Evolutionary conservation across 192 early-diverging fungal genomes (phyloP).

Genomic region (Rhizophagus clarus): DNA sequence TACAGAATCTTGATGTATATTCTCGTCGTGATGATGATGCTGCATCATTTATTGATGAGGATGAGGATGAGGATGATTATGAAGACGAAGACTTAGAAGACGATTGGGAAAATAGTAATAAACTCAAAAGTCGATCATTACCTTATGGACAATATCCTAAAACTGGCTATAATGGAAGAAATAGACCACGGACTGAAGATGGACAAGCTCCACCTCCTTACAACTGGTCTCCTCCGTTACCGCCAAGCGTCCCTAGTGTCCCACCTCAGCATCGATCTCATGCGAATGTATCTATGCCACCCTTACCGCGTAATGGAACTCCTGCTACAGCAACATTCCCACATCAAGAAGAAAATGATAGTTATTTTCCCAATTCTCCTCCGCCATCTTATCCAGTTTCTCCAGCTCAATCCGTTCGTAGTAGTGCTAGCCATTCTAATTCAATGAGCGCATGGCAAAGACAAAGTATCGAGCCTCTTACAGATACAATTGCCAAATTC

Average conservation of each 20-base stretch:
- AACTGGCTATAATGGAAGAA: constrained; percentile 37
- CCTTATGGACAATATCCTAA: constrained; percentile 40
- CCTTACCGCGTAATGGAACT: constrained; percentile 34
- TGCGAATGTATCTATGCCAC: constrained; percentile 42
- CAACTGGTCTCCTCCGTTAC: constrained; percentile 35
- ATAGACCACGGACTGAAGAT: constrained; percentile 44
- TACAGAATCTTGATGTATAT: constrained; percentile 23
- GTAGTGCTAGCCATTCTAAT: constrained; percentile 34
- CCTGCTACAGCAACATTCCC: constrained; percentile 1
- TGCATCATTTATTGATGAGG: constrained; percentile 42
- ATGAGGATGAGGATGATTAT: constrained; percentile 46
- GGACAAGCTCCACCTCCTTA: constrained; percentile 34
- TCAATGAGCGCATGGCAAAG: constrained; percentile 36
- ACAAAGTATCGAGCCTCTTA: constrained; percentile 49
- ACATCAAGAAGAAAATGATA: constrained; percentile 27
- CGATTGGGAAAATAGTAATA: constrained; percentile 29
- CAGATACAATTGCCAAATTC: constrained; percentile 56
- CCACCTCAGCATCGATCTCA: constrained; percentile 32
- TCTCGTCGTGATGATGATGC: constrained; percentile 33
- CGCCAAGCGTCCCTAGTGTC: constrained; percentile 31
- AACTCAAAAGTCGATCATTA: constrained; percentile 41
- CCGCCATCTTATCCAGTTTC: constrained; percentile 61
- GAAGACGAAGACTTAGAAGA: constrained; percentile 44
- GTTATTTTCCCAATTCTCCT: constrained; percentile 53
- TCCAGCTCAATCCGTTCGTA: constrained; percentile 43